Conservation (phyloP, 768 basidiomycete genomes). For the Podaxis sp. region DNA sequence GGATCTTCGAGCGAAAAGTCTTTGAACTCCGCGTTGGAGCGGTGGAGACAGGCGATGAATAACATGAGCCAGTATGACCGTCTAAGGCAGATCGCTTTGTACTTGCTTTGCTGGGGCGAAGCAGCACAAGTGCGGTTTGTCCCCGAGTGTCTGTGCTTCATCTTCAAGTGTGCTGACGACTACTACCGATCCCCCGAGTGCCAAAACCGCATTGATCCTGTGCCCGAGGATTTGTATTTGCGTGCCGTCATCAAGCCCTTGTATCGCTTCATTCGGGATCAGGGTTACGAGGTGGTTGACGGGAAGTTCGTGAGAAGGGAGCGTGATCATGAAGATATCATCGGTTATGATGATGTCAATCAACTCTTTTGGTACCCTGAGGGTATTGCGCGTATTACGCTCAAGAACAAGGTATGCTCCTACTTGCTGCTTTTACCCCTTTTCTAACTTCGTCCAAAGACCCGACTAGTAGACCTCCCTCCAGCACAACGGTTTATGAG, state of each 20-base stretch:
- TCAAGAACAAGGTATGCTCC: slow-evolving; percentile 77
- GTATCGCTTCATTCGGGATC: slow-evolving; percentile 95
- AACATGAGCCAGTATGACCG: slow-evolving; percentile 99
- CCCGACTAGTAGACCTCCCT: slow-evolving; percentile 86
- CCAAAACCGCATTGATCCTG: slow-evolving; percentile 86
- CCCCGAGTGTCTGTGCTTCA: slow-evolving; percentile 97
- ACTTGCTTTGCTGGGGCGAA: slow-evolving; percentile 96
- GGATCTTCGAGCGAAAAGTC: slow-evolving; percentile 57
- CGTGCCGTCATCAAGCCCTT: slow-evolving; percentile 88
- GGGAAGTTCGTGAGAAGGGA: slow-evolving; percentile 94
- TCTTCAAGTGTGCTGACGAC: slow-evolving; percentile 99
- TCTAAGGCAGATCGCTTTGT: slow-evolving; percentile 93
- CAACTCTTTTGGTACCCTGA: slow-evolving; percentile 99
- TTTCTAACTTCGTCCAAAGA: slow-evolving; percentile 42
- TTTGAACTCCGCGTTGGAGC: slow-evolving; percentile 79
- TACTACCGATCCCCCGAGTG: slow-evolving; percentile 99
- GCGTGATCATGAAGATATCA: slow-evolving; percentile 89
- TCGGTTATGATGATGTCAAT: slow-evolving; percentile 99
- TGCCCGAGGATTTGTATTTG: slow-evolving; percentile 94
- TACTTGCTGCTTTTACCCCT: neutral
- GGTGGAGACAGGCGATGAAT: slow-evolving; percentile 98
- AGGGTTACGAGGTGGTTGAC: slow-evolving; percentile 95
- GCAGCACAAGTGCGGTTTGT: slow-evolving; percentile 96
- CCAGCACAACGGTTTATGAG: slow-evolving; percentile 94
- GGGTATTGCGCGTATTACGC: slow-evolving; percentile 88